Evolutionary conservation across 768 basidiomycete genomes (phyloP).

Genomic region (Termitomyces sp.): DNA sequence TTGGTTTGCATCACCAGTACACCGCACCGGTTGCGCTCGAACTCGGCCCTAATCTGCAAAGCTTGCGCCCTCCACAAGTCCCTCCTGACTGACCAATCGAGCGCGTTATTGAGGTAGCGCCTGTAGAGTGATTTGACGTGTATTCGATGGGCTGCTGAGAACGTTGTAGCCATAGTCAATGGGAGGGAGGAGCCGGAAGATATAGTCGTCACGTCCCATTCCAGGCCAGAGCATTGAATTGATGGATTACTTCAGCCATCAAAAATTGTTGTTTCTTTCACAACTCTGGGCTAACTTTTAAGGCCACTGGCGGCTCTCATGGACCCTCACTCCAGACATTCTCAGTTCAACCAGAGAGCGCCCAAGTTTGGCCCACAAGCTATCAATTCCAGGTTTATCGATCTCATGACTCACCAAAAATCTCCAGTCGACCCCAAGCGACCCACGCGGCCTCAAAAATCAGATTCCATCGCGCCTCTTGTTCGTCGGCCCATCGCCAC

Average conservation of each 20-base stretch:
- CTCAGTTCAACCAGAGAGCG: conserved; percentile 72
- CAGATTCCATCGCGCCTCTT: conserved; percentile 26
- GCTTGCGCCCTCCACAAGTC: conserved; percentile 87
- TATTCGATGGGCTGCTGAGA: conserved; percentile 72
- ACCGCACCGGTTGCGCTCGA: conserved; percentile 85
- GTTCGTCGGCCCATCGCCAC: conserved; percentile 66
- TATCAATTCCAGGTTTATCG: conserved; percentile 45
- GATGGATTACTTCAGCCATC: conserved; percentile 18
- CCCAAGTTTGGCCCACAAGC: conserved; percentile 65
- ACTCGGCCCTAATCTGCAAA: conserved; percentile 84
- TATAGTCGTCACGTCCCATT: conserved; percentile 4
- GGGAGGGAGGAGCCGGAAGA: conserved; percentile 15
- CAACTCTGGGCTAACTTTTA: not conserved
- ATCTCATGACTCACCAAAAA: conserved; percentile 32
- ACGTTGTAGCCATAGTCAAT: conserved; percentile 55
- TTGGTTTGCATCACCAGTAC: not conserved
- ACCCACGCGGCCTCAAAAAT: conserved; percentile 27
- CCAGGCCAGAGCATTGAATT: not conserved
- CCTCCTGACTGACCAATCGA: conserved; percentile 88
- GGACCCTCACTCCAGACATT: conserved; percentile 76
- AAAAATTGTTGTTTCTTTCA: conserved; percentile 19
- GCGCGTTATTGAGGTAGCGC: conserved; percentile 78
- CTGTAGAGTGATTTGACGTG: conserved; percentile 93
- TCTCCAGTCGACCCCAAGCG: conserved; percentile 43
- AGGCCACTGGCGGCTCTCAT: conserved; percentile 34